Conservation (phyloP, 73 alveolate genomes). For the Paraurostyla sp. region DNA sequence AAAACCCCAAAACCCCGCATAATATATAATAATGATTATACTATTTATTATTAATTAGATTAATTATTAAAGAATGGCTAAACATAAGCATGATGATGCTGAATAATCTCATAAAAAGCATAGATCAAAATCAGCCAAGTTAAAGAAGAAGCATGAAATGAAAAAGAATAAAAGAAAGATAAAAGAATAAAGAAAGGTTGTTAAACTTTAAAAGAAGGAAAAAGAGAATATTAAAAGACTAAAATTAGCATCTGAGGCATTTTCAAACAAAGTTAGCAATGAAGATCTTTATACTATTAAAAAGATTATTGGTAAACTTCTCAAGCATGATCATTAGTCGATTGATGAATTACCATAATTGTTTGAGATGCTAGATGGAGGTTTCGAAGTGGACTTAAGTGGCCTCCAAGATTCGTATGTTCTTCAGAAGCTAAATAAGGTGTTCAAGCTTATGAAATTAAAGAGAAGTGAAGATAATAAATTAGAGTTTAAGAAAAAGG, state of each 20-base stretch:
- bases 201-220: conserved; percentile 24
- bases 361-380: conserved; percentile 61
- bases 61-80: conserved; percentile 16
- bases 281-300: conserved; percentile 37
- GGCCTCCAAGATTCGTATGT: conserved; percentile 61
- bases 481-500: conserved; percentile 63
- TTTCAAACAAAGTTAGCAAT: conserved; percentile 33
- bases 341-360: conserved; percentile 52
- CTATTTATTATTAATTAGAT: too few species aligned
- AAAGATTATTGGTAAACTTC: conserved; percentile 47
- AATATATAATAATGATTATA: too few species aligned
- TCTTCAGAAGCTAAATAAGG: conserved; percentile 57
- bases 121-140: conserved; percentile 57
- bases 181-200: conserved; percentile 37
- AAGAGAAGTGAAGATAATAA: conserved; percentile 58
- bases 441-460: conserved; percentile 60
- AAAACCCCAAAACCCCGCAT: too few species aligned
- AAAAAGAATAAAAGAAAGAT: conserved; percentile 57
- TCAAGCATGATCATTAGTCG: conserved; percentile 53
- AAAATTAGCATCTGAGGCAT: conserved; percentile 38
- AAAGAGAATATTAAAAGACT: conserved; percentile 12
- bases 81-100: background rate
- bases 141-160: conserved; percentile 42
- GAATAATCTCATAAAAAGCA: conserved; percentile 59
- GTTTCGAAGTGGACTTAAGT: conserved; percentile 59